These are phyloP conservation scores for Schizosaccharomyces osmophilus DNA, from an alignment of 805 yeast species.

Conservation along the genomic window DNA sequence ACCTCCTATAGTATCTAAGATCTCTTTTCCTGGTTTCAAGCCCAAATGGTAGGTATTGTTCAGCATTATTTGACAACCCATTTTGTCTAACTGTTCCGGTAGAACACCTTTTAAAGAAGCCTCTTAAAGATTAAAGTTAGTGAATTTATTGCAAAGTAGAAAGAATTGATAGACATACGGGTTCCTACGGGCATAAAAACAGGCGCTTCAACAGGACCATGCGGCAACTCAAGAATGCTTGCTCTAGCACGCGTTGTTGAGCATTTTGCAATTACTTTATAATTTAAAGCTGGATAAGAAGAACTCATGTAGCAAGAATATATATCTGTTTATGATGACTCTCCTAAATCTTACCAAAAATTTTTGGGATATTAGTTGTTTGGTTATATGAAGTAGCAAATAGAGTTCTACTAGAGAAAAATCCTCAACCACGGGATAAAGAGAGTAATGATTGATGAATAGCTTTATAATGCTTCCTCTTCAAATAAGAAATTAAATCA, in stretches of 20 bases:
- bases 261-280: slow-evolving; percentile 20
- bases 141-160: slow-evolving; percentile 5
- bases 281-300: slow-evolving; percentile 13
- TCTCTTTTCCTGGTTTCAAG: slow-evolving; percentile 20
- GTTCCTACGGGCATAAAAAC: slow-evolving; percentile 13
- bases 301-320: no score
- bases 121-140: slow-evolving; percentile 14
- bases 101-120: slow-evolving; percentile 23
- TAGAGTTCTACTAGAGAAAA: neutral
- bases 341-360: no score
- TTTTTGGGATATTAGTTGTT: no score
- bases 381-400: neutral
- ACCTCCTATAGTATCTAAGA: slow-evolving; percentile 20
- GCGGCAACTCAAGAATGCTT: slow-evolving; percentile 13
- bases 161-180: slow-evolving; percentile 24
- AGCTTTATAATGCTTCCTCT: neutral
- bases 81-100: slow-evolving; percentile 17
- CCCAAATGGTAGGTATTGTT: slow-evolving; percentile 24
- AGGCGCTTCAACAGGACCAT: neutral
- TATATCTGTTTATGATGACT: no score
- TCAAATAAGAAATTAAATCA: neutral
- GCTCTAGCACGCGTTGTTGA: slow-evolving; percentile 22
- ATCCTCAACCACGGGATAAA: neutral
- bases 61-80: slow-evolving; percentile 20
- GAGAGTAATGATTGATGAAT: neutral